phyloP scores from a whole-genome alignment of 2,329 filamentous ascomycete species.

The Aspergillus costaricaensis region DNA sequence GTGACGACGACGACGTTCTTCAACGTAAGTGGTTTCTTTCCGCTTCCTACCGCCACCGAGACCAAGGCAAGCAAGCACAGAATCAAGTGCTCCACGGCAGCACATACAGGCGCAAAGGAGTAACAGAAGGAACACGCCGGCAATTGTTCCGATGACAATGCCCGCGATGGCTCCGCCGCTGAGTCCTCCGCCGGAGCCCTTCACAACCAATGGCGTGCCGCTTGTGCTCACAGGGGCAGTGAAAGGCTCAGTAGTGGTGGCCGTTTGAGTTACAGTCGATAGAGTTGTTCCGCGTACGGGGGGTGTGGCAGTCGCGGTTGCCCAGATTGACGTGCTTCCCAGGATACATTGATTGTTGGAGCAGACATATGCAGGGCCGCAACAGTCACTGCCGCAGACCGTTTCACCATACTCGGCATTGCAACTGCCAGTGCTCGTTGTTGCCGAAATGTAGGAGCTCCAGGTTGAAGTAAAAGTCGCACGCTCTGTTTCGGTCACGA shows the following conservation, averaged over 20 bases:
- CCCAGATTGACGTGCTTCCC: constrained; percentile 44
- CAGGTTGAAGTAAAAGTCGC: constrained; percentile 57
- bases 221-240: constrained; percentile 48
- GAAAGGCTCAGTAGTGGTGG: constrained; percentile 48
- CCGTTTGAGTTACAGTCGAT: constrained; percentile 47
- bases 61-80: constrained; percentile 46
- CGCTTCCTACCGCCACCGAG: constrained; percentile 36
- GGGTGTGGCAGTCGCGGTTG: constrained; percentile 42
- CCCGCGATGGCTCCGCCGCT: constrained; percentile 55
- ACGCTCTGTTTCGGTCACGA: constrained; percentile 54
- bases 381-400: constrained; percentile 49
- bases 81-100: constrained; percentile 43
- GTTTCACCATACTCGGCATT: constrained; percentile 48
- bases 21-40: constrained; percentile 42
- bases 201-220: constrained; percentile 40
- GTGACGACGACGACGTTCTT: constrained; percentile 42
- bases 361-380: constrained; percentile 48
- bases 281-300: constrained; percentile 49
- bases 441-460: constrained; percentile 44
- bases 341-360: constrained; percentile 42
- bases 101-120: constrained; percentile 49
- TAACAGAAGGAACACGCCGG: constrained; percentile 47
- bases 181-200: constrained; percentile 40
- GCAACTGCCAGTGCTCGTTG: constrained; percentile 43
- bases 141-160: constrained; percentile 53